Conservation (phyloP, 495 filamentous ascomycete species). For the Pyronema omphalodes region DNA sequence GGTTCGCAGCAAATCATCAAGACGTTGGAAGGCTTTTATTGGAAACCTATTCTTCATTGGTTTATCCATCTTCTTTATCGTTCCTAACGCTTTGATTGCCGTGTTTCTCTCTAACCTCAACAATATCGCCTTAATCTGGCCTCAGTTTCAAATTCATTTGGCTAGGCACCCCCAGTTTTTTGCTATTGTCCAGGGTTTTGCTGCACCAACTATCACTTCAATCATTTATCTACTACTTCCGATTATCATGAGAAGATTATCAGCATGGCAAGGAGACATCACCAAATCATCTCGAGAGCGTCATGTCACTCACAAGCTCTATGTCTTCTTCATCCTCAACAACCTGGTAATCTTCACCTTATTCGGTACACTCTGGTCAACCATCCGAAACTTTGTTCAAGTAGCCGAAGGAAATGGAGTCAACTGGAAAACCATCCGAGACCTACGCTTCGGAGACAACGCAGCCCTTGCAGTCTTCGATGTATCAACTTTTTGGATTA, state of each 20-base stretch:
- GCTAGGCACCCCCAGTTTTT: conserved; percentile 43
- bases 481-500: conserved; percentile 82
- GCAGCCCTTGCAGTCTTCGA: conserved; percentile 42
- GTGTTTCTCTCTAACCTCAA: conserved; percentile 72
- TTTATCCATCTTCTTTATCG: conserved; percentile 75
- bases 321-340: conserved; percentile 95
- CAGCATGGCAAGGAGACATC: conserved; percentile 36
- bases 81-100: conserved; percentile 87
- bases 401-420: conserved; percentile 13
- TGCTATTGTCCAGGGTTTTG: conserved; percentile 84
- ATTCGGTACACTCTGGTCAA: conserved; percentile 36
- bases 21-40: conserved; percentile 52
- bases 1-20: conserved; percentile 31
- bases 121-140: conserved; percentile 44
- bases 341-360: conserved; percentile 86
- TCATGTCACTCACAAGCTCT: conserved; percentile 83
- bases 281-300: conserved; percentile 84
- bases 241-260: conserved; percentile 61
- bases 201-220: conserved; percentile 77
- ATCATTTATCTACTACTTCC: conserved; percentile 77
- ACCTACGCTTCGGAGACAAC: neutral
- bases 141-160: conserved; percentile 47
- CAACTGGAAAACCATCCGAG: conserved; percentile 8
- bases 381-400: conserved; percentile 8
- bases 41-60: conserved; percentile 68